Evolutionary conservation across 805 yeast species (phyloP), one percentile per base, ranked within the genome.

Genomic region (Hanseniaspora pseudoguilliermondii): DNA sequence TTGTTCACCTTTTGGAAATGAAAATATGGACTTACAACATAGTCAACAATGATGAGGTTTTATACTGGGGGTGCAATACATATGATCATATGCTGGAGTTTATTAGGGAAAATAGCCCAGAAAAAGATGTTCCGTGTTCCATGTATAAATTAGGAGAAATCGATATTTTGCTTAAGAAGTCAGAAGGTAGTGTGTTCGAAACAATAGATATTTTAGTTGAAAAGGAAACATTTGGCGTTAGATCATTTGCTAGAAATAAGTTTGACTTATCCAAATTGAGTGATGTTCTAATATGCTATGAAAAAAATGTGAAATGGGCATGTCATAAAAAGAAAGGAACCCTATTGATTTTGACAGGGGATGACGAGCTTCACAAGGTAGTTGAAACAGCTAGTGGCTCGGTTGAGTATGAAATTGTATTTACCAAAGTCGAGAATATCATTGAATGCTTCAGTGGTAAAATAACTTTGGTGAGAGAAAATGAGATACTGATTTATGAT

Each of bases 141-240:
- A 57, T 63, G 47, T 61, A 58, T 53, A 66, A 63, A 38, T 64
- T 70, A 4, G 69, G 64, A 1, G 72, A 69, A 51, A 43, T 69
- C 13, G 57, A 66, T 13, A 34, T 68, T 8, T 18, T 54, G 21
- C 25, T 54, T 6, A 42, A 61, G 5, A 25, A 29, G 15, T 18
- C 53, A 1, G 58, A 63, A 23, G 58, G 55, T 9, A 53, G 49
- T 6, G 59, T 60, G 15, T 44, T 59, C 3, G 58, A 49, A 13
- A 49, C 62, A 4, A 62, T 68, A 47, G 71, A 67, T 54, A 62
- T 65, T 0, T 57, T 68, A n/a, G 64, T 69, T 11, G 53, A 61
- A 5, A 57, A 61, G 40, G 63, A 60, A 35, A 60, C 65, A 36
- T 61, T 63, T 39, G 61, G 62, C 36, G 55, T 56, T 18, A 52